Evolutionary conservation across 441 rosid genomes (phyloP).

Genomic region (Daphne laureola): DNA sequence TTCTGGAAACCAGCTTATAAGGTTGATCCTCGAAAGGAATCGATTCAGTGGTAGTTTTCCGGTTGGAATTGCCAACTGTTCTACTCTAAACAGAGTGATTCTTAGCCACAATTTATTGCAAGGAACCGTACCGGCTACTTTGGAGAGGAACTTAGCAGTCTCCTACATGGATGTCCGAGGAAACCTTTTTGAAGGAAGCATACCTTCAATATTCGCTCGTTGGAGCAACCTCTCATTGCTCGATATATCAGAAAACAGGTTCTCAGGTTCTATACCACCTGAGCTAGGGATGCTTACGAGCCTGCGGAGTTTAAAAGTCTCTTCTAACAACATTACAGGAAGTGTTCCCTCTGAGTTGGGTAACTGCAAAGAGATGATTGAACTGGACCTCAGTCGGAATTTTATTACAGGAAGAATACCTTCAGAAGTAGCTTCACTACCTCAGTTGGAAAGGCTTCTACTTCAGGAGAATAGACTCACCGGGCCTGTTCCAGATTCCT

Average conservation of each 20-base stretch:
- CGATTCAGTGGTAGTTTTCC: conserved; percentile 32
- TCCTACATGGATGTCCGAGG: conserved; percentile 18
- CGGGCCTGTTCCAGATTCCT: conserved; percentile 27
- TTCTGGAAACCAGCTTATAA: conserved; percentile 25
- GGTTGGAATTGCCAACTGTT: conserved; percentile 18
- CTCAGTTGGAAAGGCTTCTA: conserved; percentile 21
- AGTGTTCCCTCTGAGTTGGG: conserved; percentile 26
- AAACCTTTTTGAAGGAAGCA: conserved; percentile 28
- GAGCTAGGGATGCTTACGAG: conserved; percentile 28
- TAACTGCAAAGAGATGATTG: conserved; percentile 21
- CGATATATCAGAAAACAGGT: conserved; percentile 26
- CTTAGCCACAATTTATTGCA: conserved; percentile 23
- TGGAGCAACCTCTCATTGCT: conserved; percentile 28
- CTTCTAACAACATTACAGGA: conserved; percentile 24
- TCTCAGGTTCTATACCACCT: conserved; percentile 25
- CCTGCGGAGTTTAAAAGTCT: conserved; percentile 20
- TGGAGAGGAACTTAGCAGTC: conserved; percentile 17
- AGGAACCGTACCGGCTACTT: conserved; percentile 22
- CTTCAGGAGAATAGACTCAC: conserved; percentile 26
- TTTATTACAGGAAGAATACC: conserved; percentile 28
- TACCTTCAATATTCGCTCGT: conserved; percentile 20
- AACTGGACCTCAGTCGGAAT: conserved; percentile 29
- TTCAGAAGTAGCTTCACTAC: conserved; percentile 19
- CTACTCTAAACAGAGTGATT: conserved; percentile 24
- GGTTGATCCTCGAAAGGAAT: conserved; percentile 27